Conservation (phyloP, 352 stramenopile genomes). For the Pythium rishiriense region DNA sequence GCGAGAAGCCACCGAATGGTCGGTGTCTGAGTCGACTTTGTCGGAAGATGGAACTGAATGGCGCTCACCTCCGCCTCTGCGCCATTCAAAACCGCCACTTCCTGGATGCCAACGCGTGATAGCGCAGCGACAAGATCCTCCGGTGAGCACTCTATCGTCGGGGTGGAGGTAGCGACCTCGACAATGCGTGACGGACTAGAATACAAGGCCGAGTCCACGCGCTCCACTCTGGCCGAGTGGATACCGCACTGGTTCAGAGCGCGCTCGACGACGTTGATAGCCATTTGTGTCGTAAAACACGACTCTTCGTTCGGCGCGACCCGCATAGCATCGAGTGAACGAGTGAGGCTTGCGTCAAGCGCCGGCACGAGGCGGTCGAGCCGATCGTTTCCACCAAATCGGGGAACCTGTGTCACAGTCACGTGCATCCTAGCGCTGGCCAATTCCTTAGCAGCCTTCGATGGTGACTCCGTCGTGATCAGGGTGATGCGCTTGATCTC, state of each 20-base stretch:
- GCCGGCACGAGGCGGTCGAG: background rate
- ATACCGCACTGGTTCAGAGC: constrained; percentile 8
- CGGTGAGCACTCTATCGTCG: background rate
- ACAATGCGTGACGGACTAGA: constrained; percentile 8
- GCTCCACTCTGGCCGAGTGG: background rate
- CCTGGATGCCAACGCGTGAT: background rate
- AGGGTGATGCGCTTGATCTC: constrained; percentile 5
- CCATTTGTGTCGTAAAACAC: constrained; percentile 5
- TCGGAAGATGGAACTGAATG: constrained; percentile 20
- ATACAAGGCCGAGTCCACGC: constrained; percentile 17
- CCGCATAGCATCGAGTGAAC: constrained; percentile 10
- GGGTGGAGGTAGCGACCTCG: constrained; percentile 10
- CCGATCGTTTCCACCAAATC: background rate
- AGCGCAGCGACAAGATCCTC: constrained; percentile 4
- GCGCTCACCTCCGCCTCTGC: background rate
- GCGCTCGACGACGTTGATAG: background rate
- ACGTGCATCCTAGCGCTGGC: background rate
- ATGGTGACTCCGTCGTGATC: background rate
- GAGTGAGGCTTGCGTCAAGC: constrained; percentile 6
- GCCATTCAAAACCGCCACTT: background rate
- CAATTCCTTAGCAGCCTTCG: background rate
- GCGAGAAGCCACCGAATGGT: constrained; percentile 11
- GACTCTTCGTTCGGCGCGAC: constrained; percentile 15
- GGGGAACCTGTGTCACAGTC: constrained; percentile 7
- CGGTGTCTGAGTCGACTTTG: background rate